Evolutionary conservation across 768 basidiomycete species (phyloP).

Genomic region (Mycena latifolia): DNA sequence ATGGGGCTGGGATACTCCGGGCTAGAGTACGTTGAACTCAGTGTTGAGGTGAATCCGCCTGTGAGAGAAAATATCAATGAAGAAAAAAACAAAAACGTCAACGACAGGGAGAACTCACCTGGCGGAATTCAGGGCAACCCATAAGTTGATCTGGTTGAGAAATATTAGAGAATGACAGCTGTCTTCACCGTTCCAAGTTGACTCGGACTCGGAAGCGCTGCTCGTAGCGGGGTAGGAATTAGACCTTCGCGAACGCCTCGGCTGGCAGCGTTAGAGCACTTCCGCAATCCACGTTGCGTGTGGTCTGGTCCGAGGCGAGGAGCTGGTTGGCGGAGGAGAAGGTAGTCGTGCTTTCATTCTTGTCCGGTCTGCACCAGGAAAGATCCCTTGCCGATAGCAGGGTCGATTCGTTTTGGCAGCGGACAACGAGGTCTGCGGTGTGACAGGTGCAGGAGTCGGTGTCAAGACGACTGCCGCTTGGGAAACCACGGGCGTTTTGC

Average conservation of each 20-base stretch:
- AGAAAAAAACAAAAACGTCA: not conserved
- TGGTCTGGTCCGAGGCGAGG: slow-evolving; percentile 31
- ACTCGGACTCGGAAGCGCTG: slow-evolving; percentile 18
- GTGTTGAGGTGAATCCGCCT: slow-evolving; percentile 24
- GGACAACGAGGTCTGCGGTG: slow-evolving; percentile 54
- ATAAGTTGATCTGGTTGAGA: slow-evolving; percentile 32
- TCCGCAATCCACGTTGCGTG: slow-evolving; percentile 47
- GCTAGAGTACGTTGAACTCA: slow-evolving; percentile 26
- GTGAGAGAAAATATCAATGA: not conserved
- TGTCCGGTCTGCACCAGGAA: slow-evolving; percentile 43
- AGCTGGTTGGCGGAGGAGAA: not conserved
- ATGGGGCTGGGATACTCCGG: slow-evolving; percentile 49
- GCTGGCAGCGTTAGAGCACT: slow-evolving; percentile 58
- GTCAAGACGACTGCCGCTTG: slow-evolving; percentile 35
- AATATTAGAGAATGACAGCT: slow-evolving; percentile 31
- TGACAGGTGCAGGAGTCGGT: slow-evolving; percentile 33
- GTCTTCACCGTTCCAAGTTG: slow-evolving; percentile 27
- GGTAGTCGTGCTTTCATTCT: slow-evolving; percentile 8
- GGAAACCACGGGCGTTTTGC: slow-evolving; percentile 62
- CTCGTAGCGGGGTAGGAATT: slow-evolving; percentile 1
- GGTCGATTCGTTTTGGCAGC: slow-evolving; percentile 65
- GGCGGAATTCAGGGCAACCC: slow-evolving; percentile 27
- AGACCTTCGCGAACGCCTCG: slow-evolving; percentile 39
- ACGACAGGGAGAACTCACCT: slow-evolving; percentile 13
- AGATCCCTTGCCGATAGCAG: slow-evolving; percentile 39